A percentile compares a stretch with the other conserved stretches of the same genome.
phyloP scores from a whole-genome alignment of 768 basidiomycete genomes.

The Leccinellum rugosiceps region DNA sequence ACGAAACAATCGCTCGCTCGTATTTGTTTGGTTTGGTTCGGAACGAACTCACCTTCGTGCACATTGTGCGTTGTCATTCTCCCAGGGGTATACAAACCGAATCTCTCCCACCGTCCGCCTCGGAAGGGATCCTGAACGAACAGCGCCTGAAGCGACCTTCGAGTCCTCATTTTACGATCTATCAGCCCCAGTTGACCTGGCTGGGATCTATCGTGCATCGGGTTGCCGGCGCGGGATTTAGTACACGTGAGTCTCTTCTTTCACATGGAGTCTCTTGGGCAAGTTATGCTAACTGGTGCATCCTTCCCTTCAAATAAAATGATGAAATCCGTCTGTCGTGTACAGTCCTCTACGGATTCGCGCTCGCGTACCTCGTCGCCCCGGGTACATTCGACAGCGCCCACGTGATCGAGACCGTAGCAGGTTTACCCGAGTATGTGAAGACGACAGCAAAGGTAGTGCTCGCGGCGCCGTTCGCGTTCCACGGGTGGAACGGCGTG shows the following conservation, averaged over 20 bases:
- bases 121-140: constrained; percentile 69
- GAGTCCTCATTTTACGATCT: constrained; percentile 95
- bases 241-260: constrained; percentile 37
- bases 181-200: constrained; percentile 94
- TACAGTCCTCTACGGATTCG: constrained; percentile 83
- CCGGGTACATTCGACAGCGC: constrained; percentile 79
- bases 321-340: background rate
- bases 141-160: constrained; percentile 88
- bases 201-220: constrained; percentile 83
- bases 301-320: background rate
- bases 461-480: constrained; percentile 85
- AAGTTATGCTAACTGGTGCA: background rate
- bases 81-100: constrained; percentile 59
- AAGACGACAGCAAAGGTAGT: constrained; percentile 76
- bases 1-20: background rate
- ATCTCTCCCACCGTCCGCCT: constrained; percentile 58
- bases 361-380: constrained; percentile 80
- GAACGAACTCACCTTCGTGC: background rate
- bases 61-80: background rate
- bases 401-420: constrained; percentile 69
- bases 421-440: constrained; percentile 67
- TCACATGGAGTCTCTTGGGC: background rate
- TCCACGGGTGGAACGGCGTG: constrained; percentile 87
- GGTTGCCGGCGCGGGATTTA: constrained; percentile 76
- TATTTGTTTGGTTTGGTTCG: background rate